phyloP scores from a whole-genome alignment of 2,329 filamentous ascomycete species.

The Capronia epimyces region DNA sequence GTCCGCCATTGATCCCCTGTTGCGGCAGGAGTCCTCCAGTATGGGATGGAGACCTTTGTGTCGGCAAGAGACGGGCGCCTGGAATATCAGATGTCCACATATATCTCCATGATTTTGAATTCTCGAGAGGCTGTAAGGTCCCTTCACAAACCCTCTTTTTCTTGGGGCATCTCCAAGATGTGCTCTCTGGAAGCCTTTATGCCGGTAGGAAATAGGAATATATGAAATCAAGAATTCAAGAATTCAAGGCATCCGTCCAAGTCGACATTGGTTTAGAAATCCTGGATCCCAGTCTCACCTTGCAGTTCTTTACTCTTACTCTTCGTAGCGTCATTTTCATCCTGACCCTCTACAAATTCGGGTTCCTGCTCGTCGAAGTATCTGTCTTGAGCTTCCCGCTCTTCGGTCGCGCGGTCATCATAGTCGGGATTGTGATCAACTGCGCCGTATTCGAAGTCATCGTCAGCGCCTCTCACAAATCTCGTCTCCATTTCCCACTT shows the following conservation, averaged over 20 bases:
- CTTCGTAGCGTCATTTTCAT: conserved; percentile 25
- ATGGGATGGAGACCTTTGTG: too few relatives aligned
- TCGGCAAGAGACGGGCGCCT: too few relatives aligned
- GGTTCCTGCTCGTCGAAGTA: conserved; percentile 80
- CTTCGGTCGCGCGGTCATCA: conserved; percentile 59
- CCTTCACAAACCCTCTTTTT: too few relatives aligned
- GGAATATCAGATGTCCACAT: too few relatives aligned
- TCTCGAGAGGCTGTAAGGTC: too few relatives aligned
- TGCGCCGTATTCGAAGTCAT: conserved; percentile 67
- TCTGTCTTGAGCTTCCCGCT: conserved; percentile 61
- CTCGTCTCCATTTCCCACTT: conserved; percentile 63
- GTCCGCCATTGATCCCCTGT: too few relatives aligned
- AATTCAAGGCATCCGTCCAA: neutral
- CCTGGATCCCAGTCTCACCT: conserved; percentile 67
- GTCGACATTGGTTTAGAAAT: conserved; percentile 49
- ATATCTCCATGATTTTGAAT: too few relatives aligned
- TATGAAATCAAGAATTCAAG: too few relatives aligned
- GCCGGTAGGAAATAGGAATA: too few relatives aligned
- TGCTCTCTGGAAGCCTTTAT: too few relatives aligned
- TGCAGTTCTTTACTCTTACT: conserved; percentile 28
- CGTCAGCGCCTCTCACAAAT: conserved; percentile 69
- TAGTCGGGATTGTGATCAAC: conserved; percentile 69
- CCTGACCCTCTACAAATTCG: conserved; percentile 48
- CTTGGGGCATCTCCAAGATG: too few relatives aligned
- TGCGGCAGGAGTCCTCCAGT: too few relatives aligned